Evolutionary conservation across 805 yeast species (phyloP).

Genomic region (Saccharomycopsis fodiens): DNA sequence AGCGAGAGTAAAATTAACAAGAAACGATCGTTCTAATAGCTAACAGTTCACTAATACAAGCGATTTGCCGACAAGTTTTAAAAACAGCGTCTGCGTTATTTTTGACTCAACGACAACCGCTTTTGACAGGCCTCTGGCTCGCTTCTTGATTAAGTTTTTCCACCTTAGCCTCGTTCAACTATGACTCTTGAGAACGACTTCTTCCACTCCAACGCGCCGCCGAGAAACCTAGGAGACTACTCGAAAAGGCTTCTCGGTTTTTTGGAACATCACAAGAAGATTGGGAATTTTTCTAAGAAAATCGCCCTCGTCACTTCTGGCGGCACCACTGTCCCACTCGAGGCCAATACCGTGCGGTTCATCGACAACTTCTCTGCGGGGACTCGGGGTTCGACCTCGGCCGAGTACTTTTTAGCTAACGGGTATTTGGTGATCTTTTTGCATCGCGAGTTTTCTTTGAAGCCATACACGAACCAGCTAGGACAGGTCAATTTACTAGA

Average conservation of each 20-base stretch:
- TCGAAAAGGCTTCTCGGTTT: slow-evolving; percentile 52
- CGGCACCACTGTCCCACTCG: slow-evolving; percentile 97
- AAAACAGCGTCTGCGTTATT: too few species aligned
- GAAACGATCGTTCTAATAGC: too few species aligned
- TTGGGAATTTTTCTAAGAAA: slow-evolving; percentile 27
- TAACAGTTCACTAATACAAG: too few species aligned
- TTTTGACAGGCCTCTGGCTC: too few species aligned
- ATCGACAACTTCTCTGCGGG: slow-evolving; percentile 98
- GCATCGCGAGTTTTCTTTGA: slow-evolving; percentile 89
- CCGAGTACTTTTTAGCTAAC: slow-evolving; percentile 78
- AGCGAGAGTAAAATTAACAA: too few species aligned
- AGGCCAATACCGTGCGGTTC: slow-evolving; percentile 92
- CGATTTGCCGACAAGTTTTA: too few species aligned
- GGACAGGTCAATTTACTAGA: slow-evolving; percentile 64
- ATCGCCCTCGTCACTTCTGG: slow-evolving; percentile 89
- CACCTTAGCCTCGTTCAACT: too few species aligned
- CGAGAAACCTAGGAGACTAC: slow-evolving; percentile 53
- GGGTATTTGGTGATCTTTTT: slow-evolving; percentile 91
- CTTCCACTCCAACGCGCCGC: slow-evolving; percentile 14
- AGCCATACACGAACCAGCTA: slow-evolving; percentile 52
- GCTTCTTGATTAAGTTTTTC: too few species aligned
- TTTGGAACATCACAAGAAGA: slow-evolving; percentile 32
- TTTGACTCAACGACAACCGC: too few species aligned
- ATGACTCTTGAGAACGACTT: slow-evolving; percentile 9
- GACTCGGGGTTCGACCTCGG: slow-evolving; percentile 93